Base-by-base conservation (phyloP, 176 grass and related monocot species). In the Neostapfia colusana region DNA sequence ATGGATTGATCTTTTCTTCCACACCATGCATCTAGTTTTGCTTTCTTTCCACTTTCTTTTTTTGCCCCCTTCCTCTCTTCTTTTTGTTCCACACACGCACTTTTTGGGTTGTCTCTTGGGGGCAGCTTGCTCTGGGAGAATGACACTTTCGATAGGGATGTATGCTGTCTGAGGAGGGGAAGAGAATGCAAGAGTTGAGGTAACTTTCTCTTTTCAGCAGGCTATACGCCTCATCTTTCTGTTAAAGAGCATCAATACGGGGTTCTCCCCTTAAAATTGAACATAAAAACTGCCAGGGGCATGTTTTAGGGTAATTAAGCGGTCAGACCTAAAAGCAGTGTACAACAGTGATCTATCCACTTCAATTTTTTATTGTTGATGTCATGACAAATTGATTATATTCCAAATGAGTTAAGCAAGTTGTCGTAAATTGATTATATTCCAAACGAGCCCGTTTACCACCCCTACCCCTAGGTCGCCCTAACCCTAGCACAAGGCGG, bases 1-100 rank as follows among this genome's bases (percentile, higher is more conserved):
- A 80, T 88, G 84, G 76, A 76, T 81, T 65, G 86, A 18, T 72
- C 81, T 84, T 84, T 88, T 76, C 81, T 84, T 80, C 81, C 77
- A 76, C 71, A 84, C 81, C 81, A 79, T 84, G 63, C 81, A 39
- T 42, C 79, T 67, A 58, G 63, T 83, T 62, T 82, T 62, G 53
- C 70, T 79, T 79, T 73, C 74, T 31, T 77, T 72, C 78, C 62
- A 11, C 57, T 35, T 83, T 36, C 42, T 55, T 70, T n/a, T 70
- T 24, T 68, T 59, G 14, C 20, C 44, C 34, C 39, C 24, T 14
- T 45, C 31, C 24, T 73, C 77, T 44, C 75, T 67, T 75, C 44
- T 56, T 69, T 85, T 58, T 43, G 67, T 51, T 51, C 41, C 77
- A 65, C 55, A 62, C 75, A 62, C 20, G 57, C 78, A 43, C 61